Evolutionary conservation across 2,329 filamentous ascomycete genomes (phyloP), one percentile per base, ranked within the genome.

Genomic region (Orbilia oligospora): DNA sequence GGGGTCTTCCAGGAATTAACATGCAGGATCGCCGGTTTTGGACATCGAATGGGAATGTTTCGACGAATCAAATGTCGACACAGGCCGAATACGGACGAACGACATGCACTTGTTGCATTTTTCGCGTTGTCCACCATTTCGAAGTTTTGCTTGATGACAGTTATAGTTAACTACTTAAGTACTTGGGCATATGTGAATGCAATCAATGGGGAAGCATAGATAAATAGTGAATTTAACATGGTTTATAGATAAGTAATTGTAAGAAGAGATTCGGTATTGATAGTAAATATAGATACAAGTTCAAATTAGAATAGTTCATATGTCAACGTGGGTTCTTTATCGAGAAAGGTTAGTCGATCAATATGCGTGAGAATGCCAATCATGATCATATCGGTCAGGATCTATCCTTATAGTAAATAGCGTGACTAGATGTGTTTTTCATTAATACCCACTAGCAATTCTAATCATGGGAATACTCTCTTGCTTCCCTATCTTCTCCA

Each of bases 391-490:
- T 38, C 38, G 14, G 38, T 41, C 38, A 41, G 14, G 38, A 1
- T 12, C 38, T 5, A 16, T 14, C 9, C 9, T 36, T 12, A n/a
- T 41, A 1, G 14, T 41, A 41, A 41, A 41, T 41, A n/a, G 5
- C 38, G 38, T 14, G 16, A 16, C 12, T 12, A 16, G 12, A 14
- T 41, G 38, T 2, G 12, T 2, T 3, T 41, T 16, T 5, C 16
- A 41, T 61, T 20, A 63, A 18, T 68, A 78, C 16, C 68, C 68
- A 65, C 75, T 78, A 0, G 75, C 75, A 14, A 72, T 16, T 36
- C 75, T 44, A 9, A 67, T 38, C 46, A 78, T 55, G 5, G 75
- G 68, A 5, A 68, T 65, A 18, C 64, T 71, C 48, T 71, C 68
- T 12, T 72, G 63, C n/a, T 72, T 44, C 12, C 75, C 75, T 14